Evolutionary conservation across 495 filamentous ascomycete genomes (phyloP), one percentile per base, ranked within the genome.

Genomic region (Podospora tetraspora): DNA sequence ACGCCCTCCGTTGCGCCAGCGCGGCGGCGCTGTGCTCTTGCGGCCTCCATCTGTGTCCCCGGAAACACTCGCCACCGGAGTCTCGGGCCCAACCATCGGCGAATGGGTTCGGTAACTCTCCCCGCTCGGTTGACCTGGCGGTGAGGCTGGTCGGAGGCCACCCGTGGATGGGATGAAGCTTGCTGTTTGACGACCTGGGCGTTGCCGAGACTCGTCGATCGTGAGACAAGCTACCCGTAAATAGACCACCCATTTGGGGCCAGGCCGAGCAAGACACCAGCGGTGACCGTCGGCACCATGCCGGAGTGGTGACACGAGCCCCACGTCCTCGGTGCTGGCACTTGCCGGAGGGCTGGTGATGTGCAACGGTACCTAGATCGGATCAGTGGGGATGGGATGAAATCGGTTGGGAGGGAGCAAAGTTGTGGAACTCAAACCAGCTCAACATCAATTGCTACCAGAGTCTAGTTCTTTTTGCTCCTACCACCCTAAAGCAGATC

Each of bases 401-500:
- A 34, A 30, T 30, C 29, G 32, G 32, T 13, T 12, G 32, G 16
- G 19, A 8, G 6, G 5, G 43, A 9, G 43, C 7, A 6, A 52
- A 7, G 19, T 52, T n/a, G 19, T 7, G 43, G 43, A 52, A n/a
- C 12, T 4, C 2, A 6, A 52, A 1, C 43, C 6, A n/a, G 43
- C 19, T 16, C 32, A 34, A n/a, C 1, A 1, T 52, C 43, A 52
- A 52, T 52, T 52, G 43, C 43, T 43, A 43, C 4, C 34, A 43
- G 34, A 5, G 34, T 52, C 43, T 52, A 16, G 43, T n/a, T 52
- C 43, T n/a, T n/a, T 8, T 1, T 52, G 12, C 4, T 34, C 16
- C 43, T 52, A 7, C 19, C 16, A 29, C 19, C 25, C 70, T 59
- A 78, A 24, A 77, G 66, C 59, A 60, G 63, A 59, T 77, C 73